Evolutionary conservation across 108 stramenopile genomes (phyloP).

Genomic region (Skeletonema grethae): DNA sequence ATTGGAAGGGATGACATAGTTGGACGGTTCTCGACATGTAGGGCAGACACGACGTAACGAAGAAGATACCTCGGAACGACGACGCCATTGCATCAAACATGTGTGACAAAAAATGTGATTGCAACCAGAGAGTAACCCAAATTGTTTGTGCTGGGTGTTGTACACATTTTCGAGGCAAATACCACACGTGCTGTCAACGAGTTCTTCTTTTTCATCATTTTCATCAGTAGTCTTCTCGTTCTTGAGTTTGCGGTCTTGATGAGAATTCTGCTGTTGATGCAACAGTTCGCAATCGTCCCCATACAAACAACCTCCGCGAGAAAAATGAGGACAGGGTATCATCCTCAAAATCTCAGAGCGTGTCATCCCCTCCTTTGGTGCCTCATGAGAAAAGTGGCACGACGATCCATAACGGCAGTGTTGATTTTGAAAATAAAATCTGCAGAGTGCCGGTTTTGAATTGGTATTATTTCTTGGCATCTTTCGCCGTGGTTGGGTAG

Average conservation of each 20-base stretch:
- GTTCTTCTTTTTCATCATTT: not conserved
- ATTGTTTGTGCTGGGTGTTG: constrained; percentile 8
- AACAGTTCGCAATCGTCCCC: constrained; percentile 46
- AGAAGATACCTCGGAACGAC: constrained; percentile 25
- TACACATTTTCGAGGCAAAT: constrained; percentile 53
- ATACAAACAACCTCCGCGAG: constrained; percentile 35
- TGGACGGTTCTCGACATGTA: constrained; percentile 49
- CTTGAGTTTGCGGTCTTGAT: constrained; percentile 10
- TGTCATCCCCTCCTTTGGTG: constrained; percentile 21
- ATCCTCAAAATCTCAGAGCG: constrained; percentile 30
- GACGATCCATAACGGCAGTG: constrained; percentile 40
- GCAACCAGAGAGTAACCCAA: constrained; percentile 57
- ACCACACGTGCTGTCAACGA: constrained; percentile 45
- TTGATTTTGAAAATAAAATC: constrained; percentile 47
- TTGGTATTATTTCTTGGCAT: not conserved
- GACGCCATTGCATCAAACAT: constrained; percentile 65
- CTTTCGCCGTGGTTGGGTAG: too few species aligned
- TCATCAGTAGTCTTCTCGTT: not conserved
- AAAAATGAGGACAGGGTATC: constrained; percentile 47
- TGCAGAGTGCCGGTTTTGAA: constrained; percentile 38
- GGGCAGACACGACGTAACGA: constrained; percentile 52
- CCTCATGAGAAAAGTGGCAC: constrained; percentile 51
- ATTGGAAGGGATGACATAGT: constrained; percentile 50
- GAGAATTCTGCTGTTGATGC: constrained; percentile 18
- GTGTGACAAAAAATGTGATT: constrained; percentile 52